A percentile compares a stretch with the other conserved stretches of the same genome.
phyloP scores from a whole-genome alignment of 176 grass and related monocot species.

The Pontederia paniculata region DNA sequence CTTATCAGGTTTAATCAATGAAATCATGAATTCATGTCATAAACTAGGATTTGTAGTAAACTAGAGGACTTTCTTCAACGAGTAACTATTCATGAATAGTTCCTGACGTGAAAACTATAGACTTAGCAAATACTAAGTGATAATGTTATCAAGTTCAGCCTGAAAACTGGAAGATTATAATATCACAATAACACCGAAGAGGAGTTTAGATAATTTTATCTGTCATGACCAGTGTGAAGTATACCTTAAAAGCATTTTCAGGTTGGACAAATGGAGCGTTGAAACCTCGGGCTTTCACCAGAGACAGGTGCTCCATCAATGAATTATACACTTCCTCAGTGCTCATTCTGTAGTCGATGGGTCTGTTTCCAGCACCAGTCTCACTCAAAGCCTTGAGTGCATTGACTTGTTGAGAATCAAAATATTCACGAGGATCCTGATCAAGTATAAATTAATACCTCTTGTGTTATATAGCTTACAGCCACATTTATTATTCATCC shows the following conservation, averaged over 20 bases:
- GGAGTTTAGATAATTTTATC: too few species aligned
- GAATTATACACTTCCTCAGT: slow-evolving; percentile 58
- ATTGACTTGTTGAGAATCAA: slow-evolving; percentile 97
- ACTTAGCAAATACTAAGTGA: too few species aligned
- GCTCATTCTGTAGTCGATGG: slow-evolving; percentile 36
- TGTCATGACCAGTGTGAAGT: background rate
- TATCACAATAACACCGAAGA: too few species aligned
- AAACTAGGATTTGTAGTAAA: too few species aligned
- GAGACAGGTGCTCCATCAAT: slow-evolving; percentile 64
- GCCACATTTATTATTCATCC: background rate
- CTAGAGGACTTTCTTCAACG: too few species aligned
- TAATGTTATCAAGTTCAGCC: too few species aligned
- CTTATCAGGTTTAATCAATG: background rate
- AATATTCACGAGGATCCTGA: slow-evolving; percentile 93
- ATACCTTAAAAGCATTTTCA: slow-evolving; percentile 70
- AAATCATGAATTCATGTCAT: too few species aligned
- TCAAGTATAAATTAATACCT: slow-evolving; percentile 19
- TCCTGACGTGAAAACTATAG: too few species aligned
- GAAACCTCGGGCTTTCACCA: slow-evolving; percentile 42
- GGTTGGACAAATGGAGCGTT: slow-evolving; percentile 50
- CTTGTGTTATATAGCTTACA: background rate
- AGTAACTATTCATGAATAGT: too few species aligned
- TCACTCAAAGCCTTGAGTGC: slow-evolving; percentile 65
- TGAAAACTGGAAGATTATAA: too few species aligned
- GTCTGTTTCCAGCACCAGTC: slow-evolving; percentile 41